Percentiles rank a stretch among this genome's conserved stretches.
Conservation (phyloP, 2,329 filamentous ascomycete species). For the Geosmithia flava region DNA sequence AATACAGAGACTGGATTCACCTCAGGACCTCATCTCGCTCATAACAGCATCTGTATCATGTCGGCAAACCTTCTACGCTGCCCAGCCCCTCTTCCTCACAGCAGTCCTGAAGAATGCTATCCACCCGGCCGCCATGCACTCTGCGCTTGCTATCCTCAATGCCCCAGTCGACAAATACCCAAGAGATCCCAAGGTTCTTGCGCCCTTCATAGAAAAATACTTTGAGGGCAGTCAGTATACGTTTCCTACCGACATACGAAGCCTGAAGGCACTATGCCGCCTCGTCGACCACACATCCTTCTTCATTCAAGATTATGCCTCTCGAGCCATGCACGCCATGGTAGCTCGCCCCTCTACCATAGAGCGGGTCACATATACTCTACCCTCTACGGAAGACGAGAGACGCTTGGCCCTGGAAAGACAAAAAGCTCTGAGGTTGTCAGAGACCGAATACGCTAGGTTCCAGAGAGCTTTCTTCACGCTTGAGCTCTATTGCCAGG, state of each 20-base stretch:
- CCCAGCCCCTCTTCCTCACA: neutral
- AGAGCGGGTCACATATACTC: too few relatives aligned
- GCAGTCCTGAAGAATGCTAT: neutral
- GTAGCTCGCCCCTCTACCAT: too few relatives aligned
- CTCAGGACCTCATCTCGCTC: neutral
- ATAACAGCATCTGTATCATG: neutral
- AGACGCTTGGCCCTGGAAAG: too few relatives aligned
- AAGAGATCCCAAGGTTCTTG: neutral
- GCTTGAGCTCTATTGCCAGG: neutral
- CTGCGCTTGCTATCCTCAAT: neutral
- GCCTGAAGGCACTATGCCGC: neutral
- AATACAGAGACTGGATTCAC: neutral
- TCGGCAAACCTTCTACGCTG: neutral
- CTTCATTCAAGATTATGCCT: neutral
- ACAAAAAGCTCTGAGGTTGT: neutral
- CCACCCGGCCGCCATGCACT: neutral
- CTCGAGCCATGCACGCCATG: neutral
- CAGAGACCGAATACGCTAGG: neutral
- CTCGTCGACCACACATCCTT: neutral
- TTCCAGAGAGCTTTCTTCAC: neutral
- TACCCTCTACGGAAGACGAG: neutral
- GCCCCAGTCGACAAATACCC: neutral
- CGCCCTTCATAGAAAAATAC: neutral
- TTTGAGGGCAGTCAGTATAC: neutral
- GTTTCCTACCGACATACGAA: neutral